Evolutionary conservation across 148 eudicot species (phyloP), one percentile per base, ranked within the genome.

Genomic region (Spergularia marina): DNA sequence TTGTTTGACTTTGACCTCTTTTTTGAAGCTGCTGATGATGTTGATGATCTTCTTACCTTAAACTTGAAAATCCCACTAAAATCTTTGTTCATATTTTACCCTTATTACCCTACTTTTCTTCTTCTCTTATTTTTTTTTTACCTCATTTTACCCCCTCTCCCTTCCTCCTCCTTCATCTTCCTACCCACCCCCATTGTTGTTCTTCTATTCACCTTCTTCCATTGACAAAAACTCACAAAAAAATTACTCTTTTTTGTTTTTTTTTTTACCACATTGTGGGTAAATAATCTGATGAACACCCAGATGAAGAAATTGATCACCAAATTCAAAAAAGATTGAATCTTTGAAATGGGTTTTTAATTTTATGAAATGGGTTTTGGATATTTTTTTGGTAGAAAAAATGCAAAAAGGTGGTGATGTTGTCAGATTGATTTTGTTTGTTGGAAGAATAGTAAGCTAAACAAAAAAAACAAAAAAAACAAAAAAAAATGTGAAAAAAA

Each of bases 1-100:
- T 81, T 81, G 71, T 78, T 85, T 4, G 85, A 76, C 72, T 81
- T 85, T 53, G 85, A 78, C 80, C 87, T 85, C 66, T 82, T 93
- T 81, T 84, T 89, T 21, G 87, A 76, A 55, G 82, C 47, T 74
- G 73, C 78, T 57, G 40, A 41, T 57, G 40, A 41, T 58, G 58
- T 34, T 60, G 75, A 80, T 83, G 91, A 77, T 84, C 79, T 81
- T 17, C 76, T 82, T 79, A 68, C 76, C 80, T 80, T 82, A 59
- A 82, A 77, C 78, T 75, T 82, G 81, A 77, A 83, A 51, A 82
- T 68, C 25, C 83, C 83, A 73, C 72, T 18, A 70, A 80, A 74
- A 73, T 77, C 83, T 75, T 63, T 85, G 87, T 52, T 82, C 87
- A 82, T 82, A 30, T 30, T 30, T 30, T 30, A 30, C 36, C 36